These are phyloP conservation scores for Lagenidium giganteum DNA, from an alignment of 352 stramenopile species.

Conservation along the genomic window DNA sequence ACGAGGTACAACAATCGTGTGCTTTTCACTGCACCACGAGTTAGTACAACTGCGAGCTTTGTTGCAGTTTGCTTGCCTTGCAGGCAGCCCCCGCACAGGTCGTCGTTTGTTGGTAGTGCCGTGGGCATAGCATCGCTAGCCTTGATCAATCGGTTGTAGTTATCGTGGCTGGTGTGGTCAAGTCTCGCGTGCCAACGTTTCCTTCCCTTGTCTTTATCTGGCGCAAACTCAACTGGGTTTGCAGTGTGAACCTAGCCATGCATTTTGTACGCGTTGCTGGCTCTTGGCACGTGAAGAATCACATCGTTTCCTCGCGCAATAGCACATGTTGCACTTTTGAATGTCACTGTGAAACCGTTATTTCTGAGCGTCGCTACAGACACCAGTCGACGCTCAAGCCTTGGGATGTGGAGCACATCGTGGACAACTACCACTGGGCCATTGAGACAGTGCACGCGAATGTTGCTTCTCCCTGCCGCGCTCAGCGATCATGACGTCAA, in stretches of 20 bases:
- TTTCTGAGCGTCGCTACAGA: constrained; percentile 1
- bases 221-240: no score
- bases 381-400: constrained; percentile 1
- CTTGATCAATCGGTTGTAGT: neutral
- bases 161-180: neutral
- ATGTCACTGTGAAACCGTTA: neutral
- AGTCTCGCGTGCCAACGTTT: constrained; percentile 6
- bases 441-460: neutral
- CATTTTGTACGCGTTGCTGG: neutral
- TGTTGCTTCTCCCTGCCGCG: neutral
- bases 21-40: neutral
- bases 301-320: neutral
- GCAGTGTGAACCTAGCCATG: neutral
- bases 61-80: constrained; percentile 5
- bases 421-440: neutral
- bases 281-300: neutral
- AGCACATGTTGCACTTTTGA: neutral
- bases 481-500: constrained; percentile 1
- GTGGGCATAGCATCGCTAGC: neutral
- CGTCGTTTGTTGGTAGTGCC: neutral
- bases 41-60: neutral
- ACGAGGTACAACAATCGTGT: constrained; percentile 6
- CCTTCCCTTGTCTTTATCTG: neutral
- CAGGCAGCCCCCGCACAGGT: constrained; percentile 2
- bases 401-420: constrained; percentile 5